Percentiles rank a stretch among this genome's conserved stretches.
Evolutionary conservation across 306 rosid species (phyloP).

Genomic region (Lathyrus oleraceus): DNA sequence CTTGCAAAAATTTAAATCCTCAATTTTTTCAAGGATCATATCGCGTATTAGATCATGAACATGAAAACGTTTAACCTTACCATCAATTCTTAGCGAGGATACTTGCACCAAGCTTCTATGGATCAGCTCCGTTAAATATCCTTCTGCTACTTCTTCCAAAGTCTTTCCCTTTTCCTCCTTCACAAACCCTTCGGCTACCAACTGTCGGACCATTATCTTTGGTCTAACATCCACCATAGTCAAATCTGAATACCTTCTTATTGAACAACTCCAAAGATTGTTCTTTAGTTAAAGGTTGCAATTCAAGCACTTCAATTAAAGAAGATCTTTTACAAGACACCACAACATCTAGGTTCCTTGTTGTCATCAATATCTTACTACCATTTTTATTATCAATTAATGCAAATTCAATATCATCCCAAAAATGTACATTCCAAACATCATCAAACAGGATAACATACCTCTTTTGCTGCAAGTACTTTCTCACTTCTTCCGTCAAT

Average conservation of each 20-base stretch:
- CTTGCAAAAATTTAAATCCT: background rate
- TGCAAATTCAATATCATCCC: too few species aligned
- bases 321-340: background rate
- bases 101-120: conserved; percentile 14
- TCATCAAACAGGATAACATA: too few species aligned
- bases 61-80: background rate
- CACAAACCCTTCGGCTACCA: conserved; percentile 36
- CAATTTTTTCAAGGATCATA: background rate
- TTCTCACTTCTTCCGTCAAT: too few species aligned
- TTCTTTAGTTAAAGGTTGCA: background rate
- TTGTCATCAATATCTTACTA: too few species aligned
- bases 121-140: background rate
- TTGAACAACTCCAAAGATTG: background rate
- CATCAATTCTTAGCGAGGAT: background rate
- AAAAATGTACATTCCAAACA: too few species aligned
- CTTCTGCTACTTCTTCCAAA: conserved; percentile 14
- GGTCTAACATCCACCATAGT: background rate
- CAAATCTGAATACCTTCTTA: background rate
- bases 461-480: too few species aligned
- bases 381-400: too few species aligned
- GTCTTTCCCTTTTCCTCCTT: background rate
- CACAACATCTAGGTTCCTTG: background rate
- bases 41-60: background rate
- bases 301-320: background rate
- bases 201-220: background rate